Conservation (phyloP, 2,329 filamentous ascomycete genomes). For the Cytospora piceae region DNA sequence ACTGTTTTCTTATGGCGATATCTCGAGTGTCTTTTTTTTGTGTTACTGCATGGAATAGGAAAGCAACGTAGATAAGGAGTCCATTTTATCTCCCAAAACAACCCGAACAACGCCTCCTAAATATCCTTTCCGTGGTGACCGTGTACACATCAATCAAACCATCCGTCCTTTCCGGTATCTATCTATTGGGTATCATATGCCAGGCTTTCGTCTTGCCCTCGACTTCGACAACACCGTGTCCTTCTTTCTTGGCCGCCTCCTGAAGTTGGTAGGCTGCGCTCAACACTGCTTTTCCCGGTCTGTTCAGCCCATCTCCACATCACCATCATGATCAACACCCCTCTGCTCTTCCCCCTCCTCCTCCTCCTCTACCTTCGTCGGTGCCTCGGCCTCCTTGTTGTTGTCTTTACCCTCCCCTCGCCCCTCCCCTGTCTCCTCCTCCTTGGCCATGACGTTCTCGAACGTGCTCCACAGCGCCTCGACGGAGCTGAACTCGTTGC, state of each 20-base stretch:
- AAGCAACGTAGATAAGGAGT: conserved; percentile 7
- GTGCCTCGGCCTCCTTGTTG: background rate
- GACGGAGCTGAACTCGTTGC: conserved; percentile 96
- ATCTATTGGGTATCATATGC: conserved; percentile 12
- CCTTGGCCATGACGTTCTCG: conserved; percentile 89
- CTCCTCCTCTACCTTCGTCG: background rate
- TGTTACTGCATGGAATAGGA: conserved; percentile 8
- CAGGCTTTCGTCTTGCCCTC: background rate
- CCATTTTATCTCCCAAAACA: conserved; percentile 6
- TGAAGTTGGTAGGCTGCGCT: background rate
- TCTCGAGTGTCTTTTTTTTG: conserved; percentile 12
- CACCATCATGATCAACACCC: background rate
- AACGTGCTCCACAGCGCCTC: conserved; percentile 98
- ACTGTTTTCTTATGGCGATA: conserved; percentile 20
- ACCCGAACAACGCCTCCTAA: background rate
- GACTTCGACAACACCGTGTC: background rate
- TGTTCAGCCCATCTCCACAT: background rate
- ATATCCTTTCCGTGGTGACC: background rate
- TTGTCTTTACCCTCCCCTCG: conserved; percentile 37
- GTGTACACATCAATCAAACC: background rate
- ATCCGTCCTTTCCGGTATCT: background rate
- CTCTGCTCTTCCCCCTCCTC: background rate
- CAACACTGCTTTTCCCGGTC: background rate
- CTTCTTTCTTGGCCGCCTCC: background rate
- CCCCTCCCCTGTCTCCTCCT: conserved; percentile 45